phyloP scores from a whole-genome alignment of 768 basidiomycete genomes.

The Plicaturopsis crispa region DNA sequence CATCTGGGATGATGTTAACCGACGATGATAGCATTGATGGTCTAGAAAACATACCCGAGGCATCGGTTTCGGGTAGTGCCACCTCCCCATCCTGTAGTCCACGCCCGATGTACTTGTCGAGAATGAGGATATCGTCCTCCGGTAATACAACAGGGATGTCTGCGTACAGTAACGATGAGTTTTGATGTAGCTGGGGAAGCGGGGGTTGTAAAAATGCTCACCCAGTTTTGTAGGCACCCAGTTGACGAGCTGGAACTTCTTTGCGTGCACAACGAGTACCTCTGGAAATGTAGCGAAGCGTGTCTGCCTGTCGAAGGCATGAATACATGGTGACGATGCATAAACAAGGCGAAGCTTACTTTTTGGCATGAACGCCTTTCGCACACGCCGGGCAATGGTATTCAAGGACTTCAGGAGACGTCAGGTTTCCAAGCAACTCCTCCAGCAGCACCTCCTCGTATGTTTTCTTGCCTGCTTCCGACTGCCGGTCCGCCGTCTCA shows the following conservation, averaged over 20 bases:
- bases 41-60: conserved; percentile 21
- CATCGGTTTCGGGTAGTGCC: conserved; percentile 58
- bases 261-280: conserved; percentile 81
- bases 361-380: conserved; percentile 59
- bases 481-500: conserved; percentile 35
- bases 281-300: conserved; percentile 85
- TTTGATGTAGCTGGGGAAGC: background rate
- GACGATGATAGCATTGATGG: too few species aligned
- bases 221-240: conserved; percentile 97
- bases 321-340: background rate
- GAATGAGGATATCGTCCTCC: conserved; percentile 41
- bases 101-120: conserved; percentile 59
- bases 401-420: conserved; percentile 61
- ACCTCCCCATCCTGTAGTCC: conserved; percentile 68
- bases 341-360: conserved; percentile 37
- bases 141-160: conserved; percentile 84
- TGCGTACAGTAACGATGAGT: conserved; percentile 18
- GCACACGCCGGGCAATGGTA: conserved; percentile 76
- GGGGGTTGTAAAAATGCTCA: conserved; percentile 22
- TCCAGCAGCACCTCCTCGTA: conserved; percentile 59
- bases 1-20: conserved; percentile 9
- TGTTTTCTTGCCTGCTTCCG: conserved; percentile 51
- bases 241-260: conserved; percentile 90
- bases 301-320: conserved; percentile 41
- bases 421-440: conserved; percentile 52